Evolutionary conservation across 192 early-diverging fungal species (phyloP).

Genomic region (Phycomyces nitens): DNA sequence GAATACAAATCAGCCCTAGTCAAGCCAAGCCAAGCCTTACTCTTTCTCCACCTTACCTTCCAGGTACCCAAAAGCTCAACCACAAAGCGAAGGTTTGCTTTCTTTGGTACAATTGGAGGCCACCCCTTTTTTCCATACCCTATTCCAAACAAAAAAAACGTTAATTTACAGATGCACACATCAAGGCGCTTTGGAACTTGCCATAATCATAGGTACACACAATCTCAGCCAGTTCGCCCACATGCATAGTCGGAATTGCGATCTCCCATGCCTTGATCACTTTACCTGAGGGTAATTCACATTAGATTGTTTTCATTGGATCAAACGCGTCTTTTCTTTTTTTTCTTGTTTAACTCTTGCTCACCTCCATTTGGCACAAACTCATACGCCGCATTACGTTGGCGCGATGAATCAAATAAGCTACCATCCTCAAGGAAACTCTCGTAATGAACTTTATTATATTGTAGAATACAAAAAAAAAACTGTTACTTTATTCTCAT

Average conservation of each 20-base stretch:
- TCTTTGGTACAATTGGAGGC: background rate
- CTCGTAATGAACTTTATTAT: background rate
- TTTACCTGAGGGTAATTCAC: background rate
- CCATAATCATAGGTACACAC: background rate
- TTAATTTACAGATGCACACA: background rate
- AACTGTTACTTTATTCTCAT: too few species aligned
- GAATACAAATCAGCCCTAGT: background rate
- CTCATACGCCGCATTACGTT: background rate
- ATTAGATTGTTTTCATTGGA: background rate
- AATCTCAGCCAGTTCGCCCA: slow-evolving; percentile 2
- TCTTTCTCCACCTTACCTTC: background rate
- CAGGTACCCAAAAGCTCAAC: slow-evolving; percentile 1
- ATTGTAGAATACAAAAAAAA: background rate
- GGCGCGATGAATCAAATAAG: background rate
- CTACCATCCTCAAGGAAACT: background rate
- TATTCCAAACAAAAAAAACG: background rate
- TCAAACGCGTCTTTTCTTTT: too few species aligned
- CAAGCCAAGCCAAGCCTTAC: background rate
- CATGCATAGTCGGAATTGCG: background rate
- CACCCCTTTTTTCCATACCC: slow-evolving; percentile 9
- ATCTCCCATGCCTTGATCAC: slow-evolving; percentile 3
- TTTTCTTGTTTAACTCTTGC: too few species aligned
- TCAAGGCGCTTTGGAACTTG: background rate
- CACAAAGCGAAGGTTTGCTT: background rate
- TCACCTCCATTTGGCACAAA: background rate